A percentile compares a stretch with the other conserved stretches of the same genome.
Conservation (phyloP, 148 eudicot genomes). For the Cornus florida region DNA sequence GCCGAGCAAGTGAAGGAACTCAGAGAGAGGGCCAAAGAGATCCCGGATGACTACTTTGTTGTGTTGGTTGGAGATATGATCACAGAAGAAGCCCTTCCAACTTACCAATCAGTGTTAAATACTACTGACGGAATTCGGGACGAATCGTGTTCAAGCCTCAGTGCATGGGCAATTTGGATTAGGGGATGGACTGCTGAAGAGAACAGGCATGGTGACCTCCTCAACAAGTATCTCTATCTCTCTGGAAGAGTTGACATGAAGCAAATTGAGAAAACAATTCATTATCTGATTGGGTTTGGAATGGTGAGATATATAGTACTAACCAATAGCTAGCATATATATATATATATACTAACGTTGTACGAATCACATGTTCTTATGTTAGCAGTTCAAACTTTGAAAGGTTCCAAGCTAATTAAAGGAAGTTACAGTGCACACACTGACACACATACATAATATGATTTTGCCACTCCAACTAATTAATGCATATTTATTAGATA, state of each 20-base stretch:
- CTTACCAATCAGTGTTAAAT: not conserved
- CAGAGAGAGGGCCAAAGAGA: not conserved
- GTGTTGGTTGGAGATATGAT: slow-evolving; percentile 6
- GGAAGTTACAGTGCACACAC: no score
- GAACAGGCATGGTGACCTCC: slow-evolving; percentile 6
- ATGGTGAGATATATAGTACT: not conserved
- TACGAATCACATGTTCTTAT: no score
- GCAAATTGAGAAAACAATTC: not conserved
- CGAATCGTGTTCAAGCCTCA: not conserved
- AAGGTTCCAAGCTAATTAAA: no score
- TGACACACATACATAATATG: no score
- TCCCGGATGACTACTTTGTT: not conserved
- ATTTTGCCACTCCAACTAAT: no score
- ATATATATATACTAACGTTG: not conserved
- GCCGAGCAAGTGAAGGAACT: not conserved
- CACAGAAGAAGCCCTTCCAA: slow-evolving; percentile 2
- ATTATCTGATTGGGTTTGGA: not conserved
- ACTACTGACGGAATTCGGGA: not conserved
- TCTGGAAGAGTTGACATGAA: slow-evolving; percentile 6
- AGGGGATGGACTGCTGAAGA: not conserved
- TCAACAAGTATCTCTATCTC: slow-evolving; percentile 3
- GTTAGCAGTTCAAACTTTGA: no score
- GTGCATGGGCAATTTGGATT: not conserved
- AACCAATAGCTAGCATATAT: no score
- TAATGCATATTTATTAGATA: no score